Base-by-base conservation (phyloP, 2,329 filamentous ascomycete species). In the Mollisiaceae sp. region DNA sequence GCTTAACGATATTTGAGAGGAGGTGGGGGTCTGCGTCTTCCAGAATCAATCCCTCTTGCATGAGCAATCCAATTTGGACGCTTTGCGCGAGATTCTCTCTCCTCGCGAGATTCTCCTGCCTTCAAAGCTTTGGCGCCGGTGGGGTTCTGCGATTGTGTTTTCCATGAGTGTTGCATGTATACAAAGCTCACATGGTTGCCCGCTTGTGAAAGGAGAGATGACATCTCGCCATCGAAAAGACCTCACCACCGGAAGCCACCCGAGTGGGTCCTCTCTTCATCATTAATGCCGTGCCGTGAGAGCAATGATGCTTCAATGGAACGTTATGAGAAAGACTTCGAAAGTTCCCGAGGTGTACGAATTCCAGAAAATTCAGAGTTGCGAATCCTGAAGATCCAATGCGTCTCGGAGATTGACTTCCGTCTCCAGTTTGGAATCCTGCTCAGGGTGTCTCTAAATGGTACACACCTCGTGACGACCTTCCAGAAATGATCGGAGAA, bases 401-500 rank as follows among this genome's bases (percentile, higher is more conserved):
- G n/a, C 4, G 45, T 14, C 22, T 50, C 50, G 50, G 50, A 35
- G 4, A 35, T 35, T 54, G 22, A 27, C 11, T 27, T 54, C 27
- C 50, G 50, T 14, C 9, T 35, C 14, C 12, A 54, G 22, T 54
- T 54, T 54, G 11, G 27, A 11, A 27, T 54, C 11, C 11, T 15
- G 50, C 38, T 12, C 11, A 35, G 22, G 50, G 32, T 54, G 50
- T 54, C 24, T n/a, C 12, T 14, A 27, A 20, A 50, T 20, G n/a
- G 45, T 20, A 20, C 45, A 50, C 27, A 32, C 27, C 15, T 54
- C 50, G 14, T 35, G 50, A 54, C 27, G 50, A 27, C 27, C 50
- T 32, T 54, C 50, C 24, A 54, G 50, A 35, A 54, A 54, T 27
- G 50, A 54, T 32, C 50, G 50, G 22, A 54, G 15, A 54, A 18